Evolutionary conservation across 768 basidiomycete genomes (phyloP), one percentile per base, ranked within the genome.

Genomic region (Tulasnella sp.): DNA sequence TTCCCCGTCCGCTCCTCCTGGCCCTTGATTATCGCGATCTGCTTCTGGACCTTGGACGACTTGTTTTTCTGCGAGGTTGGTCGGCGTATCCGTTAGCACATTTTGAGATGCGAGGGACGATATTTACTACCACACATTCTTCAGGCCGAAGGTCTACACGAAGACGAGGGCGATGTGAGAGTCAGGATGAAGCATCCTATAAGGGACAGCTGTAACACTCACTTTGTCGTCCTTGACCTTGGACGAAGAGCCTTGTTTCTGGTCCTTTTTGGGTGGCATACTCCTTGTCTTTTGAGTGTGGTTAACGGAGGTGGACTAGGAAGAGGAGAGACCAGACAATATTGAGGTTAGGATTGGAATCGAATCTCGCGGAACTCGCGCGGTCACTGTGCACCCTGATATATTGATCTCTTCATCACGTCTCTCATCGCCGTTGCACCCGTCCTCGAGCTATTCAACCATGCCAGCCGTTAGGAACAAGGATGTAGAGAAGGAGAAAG

Each of bases 31-130:
- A 77, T 76, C 51, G 82, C 81, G 21, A 94, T 84, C 63, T 90
- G 79, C 65, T 85, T 82, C 75, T 97, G 87, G 25, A 93, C 93
- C 71, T 86, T 96, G 66, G 89, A 73, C 2, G 92, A 93, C 74
- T 91, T 92, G 69, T 92, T 92, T 89, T 92, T 93, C 87, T 89
- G 49, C 42, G 60, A 57, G 25, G 21, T 17, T 2, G 29, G 41
- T 42, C 24, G 19, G 17, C 2, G 7, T 9, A n/a, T 48, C 49
- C 25, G 24, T 27, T 41, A 29, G 17, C 19, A 24, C 59, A 41
- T 45, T 57, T 53, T 25, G 46, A 31, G 54, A 41, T 54, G 9
- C 9, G 29, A 22, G 10, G 7, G 41, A 10, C n/a, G 22, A 24
- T 52, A 24, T 49, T 11, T 45, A 54, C 59, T 31, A 75, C 83